Evolutionary conservation across 805 yeast species (phyloP).

Genomic region (Zygosaccharomyces gambellarensis): DNA sequence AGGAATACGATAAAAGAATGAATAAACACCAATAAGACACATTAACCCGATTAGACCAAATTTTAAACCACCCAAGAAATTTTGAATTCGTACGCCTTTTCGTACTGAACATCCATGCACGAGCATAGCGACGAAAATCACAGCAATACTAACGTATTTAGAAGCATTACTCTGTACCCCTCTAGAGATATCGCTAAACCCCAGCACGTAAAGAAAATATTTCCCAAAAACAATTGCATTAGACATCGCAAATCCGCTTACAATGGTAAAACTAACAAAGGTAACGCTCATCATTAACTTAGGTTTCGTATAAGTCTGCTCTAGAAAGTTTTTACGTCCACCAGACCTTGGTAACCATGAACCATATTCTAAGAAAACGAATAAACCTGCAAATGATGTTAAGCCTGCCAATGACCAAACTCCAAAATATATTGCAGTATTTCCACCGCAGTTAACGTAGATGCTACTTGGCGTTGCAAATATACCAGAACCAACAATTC

Average conservation of each 20-base stretch:
- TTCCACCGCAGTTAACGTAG: slow-evolving; percentile 63
- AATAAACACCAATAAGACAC: slow-evolving; percentile 55
- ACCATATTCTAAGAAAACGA: slow-evolving; percentile 64
- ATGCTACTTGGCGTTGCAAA: slow-evolving; percentile 68
- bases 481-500: slow-evolving; percentile 76
- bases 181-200: slow-evolving; percentile 37
- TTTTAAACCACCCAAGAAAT: slow-evolving; percentile 58
- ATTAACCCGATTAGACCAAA: slow-evolving; percentile 49
- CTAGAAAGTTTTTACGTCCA: slow-evolving; percentile 69
- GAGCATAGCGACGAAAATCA: slow-evolving; percentile 36
- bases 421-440: slow-evolving; percentile 51
- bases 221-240: slow-evolving; percentile 60
- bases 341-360: slow-evolving; percentile 69
- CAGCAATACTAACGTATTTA: slow-evolving; percentile 40
- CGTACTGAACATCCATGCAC: slow-evolving; percentile 58
- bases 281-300: slow-evolving; percentile 49
- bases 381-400: slow-evolving; percentile 62
- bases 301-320: slow-evolving; percentile 60
- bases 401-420: slow-evolving; percentile 62
- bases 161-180: slow-evolving; percentile 37
- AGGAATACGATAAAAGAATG: slow-evolving; percentile 41
- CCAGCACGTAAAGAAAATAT: slow-evolving; percentile 45
- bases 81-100: slow-evolving; percentile 58
- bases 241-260: slow-evolving; percentile 52
- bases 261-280: slow-evolving; percentile 44